Percentiles rank a stretch among this genome's conserved stretches.
phyloP scores from a whole-genome alignment of 1,284 basidiomycete genomes.

The Flammula alnicola region DNA sequence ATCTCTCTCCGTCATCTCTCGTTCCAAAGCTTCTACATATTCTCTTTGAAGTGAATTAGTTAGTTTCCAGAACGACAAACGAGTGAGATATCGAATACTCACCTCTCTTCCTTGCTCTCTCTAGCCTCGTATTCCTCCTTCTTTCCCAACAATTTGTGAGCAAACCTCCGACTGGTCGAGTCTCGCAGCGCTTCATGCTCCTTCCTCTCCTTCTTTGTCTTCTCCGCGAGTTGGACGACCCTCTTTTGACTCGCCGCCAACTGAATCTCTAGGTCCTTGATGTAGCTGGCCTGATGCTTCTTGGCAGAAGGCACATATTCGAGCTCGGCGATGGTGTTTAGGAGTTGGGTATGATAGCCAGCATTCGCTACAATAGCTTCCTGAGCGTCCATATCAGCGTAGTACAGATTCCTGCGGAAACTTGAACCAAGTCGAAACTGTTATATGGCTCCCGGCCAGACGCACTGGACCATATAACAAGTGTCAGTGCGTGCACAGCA shows the following conservation, averaged over 20 bases:
- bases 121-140: constrained; percentile 44
- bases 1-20: constrained; percentile 42
- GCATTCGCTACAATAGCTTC: constrained; percentile 41
- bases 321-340: constrained; percentile 37
- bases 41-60: constrained; percentile 32
- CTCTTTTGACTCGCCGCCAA: constrained; percentile 27
- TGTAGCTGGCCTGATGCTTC: constrained; percentile 37
- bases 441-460: no score
- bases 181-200: constrained; percentile 44
- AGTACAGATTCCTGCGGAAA: not conserved
- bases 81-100: constrained; percentile 7
- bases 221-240: constrained; percentile 34
- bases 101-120: constrained; percentile 49
- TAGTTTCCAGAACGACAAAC: not conserved
- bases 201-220: constrained; percentile 47
- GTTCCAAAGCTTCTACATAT: constrained; percentile 47
- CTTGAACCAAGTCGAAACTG: not conserved
- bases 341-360: constrained; percentile 39
- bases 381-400: constrained; percentile 30
- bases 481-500: no score
- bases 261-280: constrained; percentile 38
- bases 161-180: constrained; percentile 40
- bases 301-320: constrained; percentile 45
- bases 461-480: no score
- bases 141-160: constrained; percentile 43